Evolutionary conservation across 352 stramenopile species (phyloP).

Genomic region (Phytophthora sp.): DNA sequence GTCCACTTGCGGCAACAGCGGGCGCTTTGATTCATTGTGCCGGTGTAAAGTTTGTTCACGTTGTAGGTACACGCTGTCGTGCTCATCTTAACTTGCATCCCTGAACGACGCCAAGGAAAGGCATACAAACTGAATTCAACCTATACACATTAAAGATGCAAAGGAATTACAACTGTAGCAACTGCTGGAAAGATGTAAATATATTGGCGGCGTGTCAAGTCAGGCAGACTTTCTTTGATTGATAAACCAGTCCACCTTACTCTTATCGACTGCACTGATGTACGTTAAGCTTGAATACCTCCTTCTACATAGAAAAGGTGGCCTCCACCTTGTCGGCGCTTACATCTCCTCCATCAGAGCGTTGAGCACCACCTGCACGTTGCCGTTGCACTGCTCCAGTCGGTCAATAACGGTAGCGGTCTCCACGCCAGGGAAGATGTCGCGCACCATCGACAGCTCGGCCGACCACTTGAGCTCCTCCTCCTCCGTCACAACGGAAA

Average conservation of each 20-base stretch:
- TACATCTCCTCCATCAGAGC: conserved; percentile 84
- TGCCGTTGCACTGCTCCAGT: conserved; percentile 82
- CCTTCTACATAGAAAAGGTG: conserved; percentile 27
- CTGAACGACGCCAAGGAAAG: too few species aligned
- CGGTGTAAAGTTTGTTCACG: neutral
- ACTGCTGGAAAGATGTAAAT: conserved; percentile 23
- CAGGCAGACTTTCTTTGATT: conserved; percentile 13
- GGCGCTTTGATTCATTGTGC: conserved; percentile 1
- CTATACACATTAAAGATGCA: too few species aligned
- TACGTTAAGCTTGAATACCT: conserved; percentile 18
- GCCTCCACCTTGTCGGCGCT: conserved; percentile 10
- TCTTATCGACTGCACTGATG: too few species aligned
- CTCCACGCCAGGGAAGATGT: conserved; percentile 77
- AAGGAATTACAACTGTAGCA: neutral
- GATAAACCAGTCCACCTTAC: too few species aligned
- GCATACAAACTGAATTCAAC: too few species aligned
- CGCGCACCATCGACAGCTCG: conserved; percentile 71
- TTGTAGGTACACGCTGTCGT: neutral
- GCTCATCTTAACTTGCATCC: neutral
- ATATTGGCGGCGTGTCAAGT: conserved; percentile 20
- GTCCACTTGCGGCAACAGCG: conserved; percentile 7
- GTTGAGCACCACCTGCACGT: conserved; percentile 85
- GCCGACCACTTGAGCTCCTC: conserved; percentile 84
- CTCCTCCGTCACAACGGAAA: conserved; percentile 44
- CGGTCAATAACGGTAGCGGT: conserved; percentile 53